A percentile compares a stretch with the other conserved stretches of the same genome.
Conservation (phyloP, 164 flowering plant species). For the Protea cynaroides region DNA sequence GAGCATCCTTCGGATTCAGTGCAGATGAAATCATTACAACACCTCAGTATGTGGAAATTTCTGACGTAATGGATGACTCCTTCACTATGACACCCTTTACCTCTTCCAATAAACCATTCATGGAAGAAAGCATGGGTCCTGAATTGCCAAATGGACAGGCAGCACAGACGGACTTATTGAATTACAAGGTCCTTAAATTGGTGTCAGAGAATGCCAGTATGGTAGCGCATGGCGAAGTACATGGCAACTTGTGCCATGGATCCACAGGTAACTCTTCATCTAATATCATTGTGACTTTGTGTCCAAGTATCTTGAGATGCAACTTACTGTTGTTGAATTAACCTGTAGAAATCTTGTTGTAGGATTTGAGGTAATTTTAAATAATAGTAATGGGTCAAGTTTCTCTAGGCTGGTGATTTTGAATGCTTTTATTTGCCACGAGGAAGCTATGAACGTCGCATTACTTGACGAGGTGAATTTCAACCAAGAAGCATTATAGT, state of each 20-base stretch:
- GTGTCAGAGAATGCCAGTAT: conserved; percentile 15
- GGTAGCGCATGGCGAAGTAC: conserved; percentile 16
- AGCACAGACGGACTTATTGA: conserved; percentile 17
- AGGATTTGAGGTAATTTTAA: no score
- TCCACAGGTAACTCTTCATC: conserved; percentile 27
- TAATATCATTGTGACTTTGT: not conserved
- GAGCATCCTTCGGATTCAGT: conserved; percentile 98
- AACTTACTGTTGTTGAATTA: no score
- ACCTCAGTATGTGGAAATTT: conserved; percentile 72
- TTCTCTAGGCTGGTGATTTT: no score
- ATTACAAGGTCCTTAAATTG: conserved; percentile 20
- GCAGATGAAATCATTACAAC: conserved; percentile 89
- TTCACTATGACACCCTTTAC: conserved; percentile 63
- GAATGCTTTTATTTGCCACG: no score
- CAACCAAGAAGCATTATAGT: no score
- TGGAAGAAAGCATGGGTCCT: conserved; percentile 31
- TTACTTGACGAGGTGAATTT: no score
- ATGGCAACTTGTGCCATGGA: conserved; percentile 18
- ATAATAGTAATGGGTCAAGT: no score
- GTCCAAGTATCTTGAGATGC: no score
- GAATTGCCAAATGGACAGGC: conserved; percentile 13
- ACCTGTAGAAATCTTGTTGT: no score
- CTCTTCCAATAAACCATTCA: conserved; percentile 23
- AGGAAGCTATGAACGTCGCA: no score
- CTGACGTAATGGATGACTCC: conserved; percentile 68